Evolutionary conservation across 257 asterid species (phyloP).

Genomic region (Nicotiana otophora): DNA sequence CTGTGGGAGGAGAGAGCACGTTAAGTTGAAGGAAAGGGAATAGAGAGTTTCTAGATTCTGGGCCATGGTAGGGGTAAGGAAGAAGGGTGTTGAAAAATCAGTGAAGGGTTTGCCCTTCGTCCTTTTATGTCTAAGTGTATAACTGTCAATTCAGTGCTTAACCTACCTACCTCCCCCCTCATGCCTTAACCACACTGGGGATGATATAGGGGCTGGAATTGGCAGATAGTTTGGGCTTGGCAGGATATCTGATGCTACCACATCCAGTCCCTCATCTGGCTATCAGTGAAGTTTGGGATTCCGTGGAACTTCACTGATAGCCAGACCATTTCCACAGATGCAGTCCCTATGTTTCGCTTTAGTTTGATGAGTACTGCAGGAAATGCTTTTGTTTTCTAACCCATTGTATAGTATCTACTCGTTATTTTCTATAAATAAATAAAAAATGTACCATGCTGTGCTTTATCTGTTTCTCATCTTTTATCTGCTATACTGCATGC

Average conservation of each 20-base stretch:
- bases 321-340: background rate
- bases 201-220: background rate
- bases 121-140: background rate
- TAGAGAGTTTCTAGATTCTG: background rate
- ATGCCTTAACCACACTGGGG: background rate
- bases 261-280: background rate
- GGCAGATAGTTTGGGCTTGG: background rate
- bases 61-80: slow-evolving; percentile 1
- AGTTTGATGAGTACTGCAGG: background rate
- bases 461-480: slow-evolving; percentile 1
- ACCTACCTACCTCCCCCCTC: background rate
- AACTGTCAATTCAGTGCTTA: background rate
- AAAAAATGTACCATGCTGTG: background rate
- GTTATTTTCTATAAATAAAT: background rate
- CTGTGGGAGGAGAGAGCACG: background rate
- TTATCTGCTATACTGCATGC: slow-evolving; percentile 18
- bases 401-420: background rate
- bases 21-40: background rate
- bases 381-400: background rate
- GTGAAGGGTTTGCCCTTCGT: background rate
- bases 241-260: background rate
- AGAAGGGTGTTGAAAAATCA: background rate
- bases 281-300: background rate
- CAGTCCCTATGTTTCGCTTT: background rate
- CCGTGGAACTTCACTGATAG: background rate